Conservation (phyloP, 495 filamentous ascomycete genomes). For the Penicillium angulare region DNA sequence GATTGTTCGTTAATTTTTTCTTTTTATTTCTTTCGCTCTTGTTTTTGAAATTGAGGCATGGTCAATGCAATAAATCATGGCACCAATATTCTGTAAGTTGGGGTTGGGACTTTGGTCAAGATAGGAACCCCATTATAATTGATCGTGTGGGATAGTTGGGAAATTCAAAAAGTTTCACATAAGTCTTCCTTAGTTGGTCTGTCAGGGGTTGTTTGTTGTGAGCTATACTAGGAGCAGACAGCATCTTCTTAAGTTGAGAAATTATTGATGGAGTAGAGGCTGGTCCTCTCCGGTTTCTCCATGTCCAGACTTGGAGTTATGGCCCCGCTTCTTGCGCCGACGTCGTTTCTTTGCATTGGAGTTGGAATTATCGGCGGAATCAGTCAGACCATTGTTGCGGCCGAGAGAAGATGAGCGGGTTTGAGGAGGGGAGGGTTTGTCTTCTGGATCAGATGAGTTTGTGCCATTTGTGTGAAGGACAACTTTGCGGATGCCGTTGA, state of each 20-base stretch:
- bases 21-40: neutral
- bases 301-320: conserved; percentile 1
- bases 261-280: conserved; percentile 1
- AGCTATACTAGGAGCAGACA: too few relatives aligned
- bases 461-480: conserved; percentile 72
- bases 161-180: too few relatives aligned
- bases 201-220: too few relatives aligned
- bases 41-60: neutral
- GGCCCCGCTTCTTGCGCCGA: conserved; percentile 28
- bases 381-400: conserved; percentile 10
- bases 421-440: conserved; percentile 2
- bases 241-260: too few relatives aligned
- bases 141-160: too few relatives aligned
- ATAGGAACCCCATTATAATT: too few relatives aligned
- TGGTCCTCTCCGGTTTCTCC: neutral
- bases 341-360: conserved; percentile 28
- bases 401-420: conserved; percentile 13
- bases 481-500: conserved; percentile 79
- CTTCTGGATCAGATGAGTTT: conserved; percentile 42
- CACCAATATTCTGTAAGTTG: too few relatives aligned
- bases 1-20: neutral
- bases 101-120: too few relatives aligned
- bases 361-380: conserved; percentile 4
- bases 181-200: too few relatives aligned
- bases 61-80: neutral